Evolutionary conservation across 129 eudicot genomes (phyloP).

Genomic region (Lactuca sativa): DNA sequence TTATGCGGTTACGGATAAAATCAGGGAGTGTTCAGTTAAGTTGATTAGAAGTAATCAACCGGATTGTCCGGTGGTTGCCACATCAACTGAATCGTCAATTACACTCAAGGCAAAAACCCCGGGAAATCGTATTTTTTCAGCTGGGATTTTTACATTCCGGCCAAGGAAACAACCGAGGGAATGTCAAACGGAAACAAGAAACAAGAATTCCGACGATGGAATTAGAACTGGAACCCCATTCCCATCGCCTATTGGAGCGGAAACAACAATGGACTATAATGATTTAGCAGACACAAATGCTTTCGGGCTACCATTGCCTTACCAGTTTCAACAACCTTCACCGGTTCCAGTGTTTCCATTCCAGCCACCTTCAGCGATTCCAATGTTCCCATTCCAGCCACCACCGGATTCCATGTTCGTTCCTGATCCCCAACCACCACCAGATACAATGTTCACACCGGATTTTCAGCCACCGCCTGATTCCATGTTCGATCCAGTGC

Average conservation of each 20-base stretch:
- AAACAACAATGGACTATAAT: conserved; percentile 7
- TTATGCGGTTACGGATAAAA: conserved; percentile 44
- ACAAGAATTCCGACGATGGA: conserved; percentile 27
- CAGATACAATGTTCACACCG: conserved; percentile 37
- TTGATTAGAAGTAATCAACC: conserved; percentile 64
- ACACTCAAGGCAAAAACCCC: conserved; percentile 52
- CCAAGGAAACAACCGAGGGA: conserved; percentile 36
- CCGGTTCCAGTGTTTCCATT: conserved; percentile 40
- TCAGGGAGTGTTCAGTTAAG: conserved; percentile 59
- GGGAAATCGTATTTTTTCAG: conserved; percentile 63
- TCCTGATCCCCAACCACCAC: conserved; percentile 21
- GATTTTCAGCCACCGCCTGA: conserved; percentile 43
- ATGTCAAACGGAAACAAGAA: conserved; percentile 50
- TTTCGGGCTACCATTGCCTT: conserved; percentile 26
- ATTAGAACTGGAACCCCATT: conserved; percentile 16
- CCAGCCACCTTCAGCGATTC: conserved; percentile 39
- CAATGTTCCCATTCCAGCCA: conserved; percentile 35
- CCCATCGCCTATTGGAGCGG: conserved; percentile 19
- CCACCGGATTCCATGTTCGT: conserved; percentile 31
- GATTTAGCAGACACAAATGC: conserved; percentile 12
- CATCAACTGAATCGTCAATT: conserved; percentile 42
- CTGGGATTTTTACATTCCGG: conserved; percentile 74
- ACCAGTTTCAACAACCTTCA: conserved; percentile 32
- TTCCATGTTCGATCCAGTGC: conserved; percentile 27
- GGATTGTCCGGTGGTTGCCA: conserved; percentile 59